Conservation (phyloP, 2,329 filamentous ascomycete genomes). For the Escovopsis sp. region DNA sequence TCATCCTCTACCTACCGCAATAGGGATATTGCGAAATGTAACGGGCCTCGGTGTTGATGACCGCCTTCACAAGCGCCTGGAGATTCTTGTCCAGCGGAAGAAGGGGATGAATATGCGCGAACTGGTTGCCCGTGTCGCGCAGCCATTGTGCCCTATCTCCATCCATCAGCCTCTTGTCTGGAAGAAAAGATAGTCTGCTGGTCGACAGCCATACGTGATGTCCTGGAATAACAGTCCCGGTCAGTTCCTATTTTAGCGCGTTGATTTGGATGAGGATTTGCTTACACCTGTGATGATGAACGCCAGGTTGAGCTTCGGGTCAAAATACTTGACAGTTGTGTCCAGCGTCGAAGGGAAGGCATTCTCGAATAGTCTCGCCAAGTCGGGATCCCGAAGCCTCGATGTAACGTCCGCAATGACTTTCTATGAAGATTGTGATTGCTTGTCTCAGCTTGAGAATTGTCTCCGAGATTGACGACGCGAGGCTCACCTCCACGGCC, state of each 20-base stretch:
- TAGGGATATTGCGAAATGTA: conserved; percentile 59
- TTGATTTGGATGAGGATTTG: conserved; percentile 43
- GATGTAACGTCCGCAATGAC: conserved; percentile 21
- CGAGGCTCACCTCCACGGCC: conserved; percentile 12
- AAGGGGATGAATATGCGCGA: conserved; percentile 52
- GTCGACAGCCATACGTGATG: conserved; percentile 9
- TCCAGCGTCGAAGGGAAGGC: conserved; percentile 73
- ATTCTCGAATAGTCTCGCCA: conserved; percentile 71
- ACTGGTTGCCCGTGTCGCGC: conserved; percentile 64
- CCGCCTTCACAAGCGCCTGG: conserved; percentile 52
- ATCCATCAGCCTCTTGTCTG: too few species aligned
- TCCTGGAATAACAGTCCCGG: conserved; percentile 6
- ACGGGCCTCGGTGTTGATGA: conserved; percentile 57
- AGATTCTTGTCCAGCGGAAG: conserved; percentile 42
- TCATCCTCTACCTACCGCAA: conserved; percentile 30
- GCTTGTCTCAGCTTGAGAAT: too few species aligned
- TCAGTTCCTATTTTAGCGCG: too few species aligned
- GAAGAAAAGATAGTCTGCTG: neutral
- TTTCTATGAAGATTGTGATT: conserved; percentile 7
- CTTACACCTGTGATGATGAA: conserved; percentile 79
- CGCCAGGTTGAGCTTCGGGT: conserved; percentile 46
- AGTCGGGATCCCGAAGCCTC: conserved; percentile 38
- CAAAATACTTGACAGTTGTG: conserved; percentile 68
- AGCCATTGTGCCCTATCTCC: conserved; percentile 43
- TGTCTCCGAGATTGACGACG: neutral